Evolutionary conservation across 2,329 filamentous ascomycete genomes (phyloP).

Genomic region (Chlorencoelia australis): DNA sequence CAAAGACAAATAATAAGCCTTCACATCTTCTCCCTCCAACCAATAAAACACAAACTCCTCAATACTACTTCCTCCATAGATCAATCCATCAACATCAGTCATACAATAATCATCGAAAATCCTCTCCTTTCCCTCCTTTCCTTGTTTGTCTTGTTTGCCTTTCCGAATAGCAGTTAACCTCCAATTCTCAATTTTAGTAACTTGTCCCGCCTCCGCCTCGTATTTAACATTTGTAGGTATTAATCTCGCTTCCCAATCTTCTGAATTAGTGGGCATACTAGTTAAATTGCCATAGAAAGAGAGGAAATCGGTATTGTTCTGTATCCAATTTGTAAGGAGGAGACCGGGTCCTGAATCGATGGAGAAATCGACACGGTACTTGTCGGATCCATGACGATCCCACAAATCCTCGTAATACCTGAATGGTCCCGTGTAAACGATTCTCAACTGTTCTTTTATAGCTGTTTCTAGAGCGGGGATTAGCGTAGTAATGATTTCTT

Average conservation of each 20-base stretch:
- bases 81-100: background rate
- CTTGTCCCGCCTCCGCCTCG: background rate
- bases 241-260: background rate
- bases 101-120: background rate
- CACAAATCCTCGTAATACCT: background rate
- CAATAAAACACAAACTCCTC: too few species aligned
- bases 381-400: too few species aligned
- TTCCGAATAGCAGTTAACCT: background rate
- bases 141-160: background rate
- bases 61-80: background rate
- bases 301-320: conserved; percentile 8
- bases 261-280: background rate
- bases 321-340: conserved; percentile 7
- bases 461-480: background rate
- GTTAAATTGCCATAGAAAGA: background rate
- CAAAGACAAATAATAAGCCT: too few species aligned
- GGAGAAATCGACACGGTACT: too few species aligned
- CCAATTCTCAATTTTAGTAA: background rate
- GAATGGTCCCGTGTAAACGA: background rate
- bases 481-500: background rate
- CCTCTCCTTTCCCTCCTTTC: too few species aligned
- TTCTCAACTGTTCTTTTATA: background rate
- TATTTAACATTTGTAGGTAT: background rate
- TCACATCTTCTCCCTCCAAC: too few species aligned
- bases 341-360: conserved; percentile 4